Base-by-base conservation (phyloP, 306 rosid genomes). In the Pyrus pyrifolia region DNA sequence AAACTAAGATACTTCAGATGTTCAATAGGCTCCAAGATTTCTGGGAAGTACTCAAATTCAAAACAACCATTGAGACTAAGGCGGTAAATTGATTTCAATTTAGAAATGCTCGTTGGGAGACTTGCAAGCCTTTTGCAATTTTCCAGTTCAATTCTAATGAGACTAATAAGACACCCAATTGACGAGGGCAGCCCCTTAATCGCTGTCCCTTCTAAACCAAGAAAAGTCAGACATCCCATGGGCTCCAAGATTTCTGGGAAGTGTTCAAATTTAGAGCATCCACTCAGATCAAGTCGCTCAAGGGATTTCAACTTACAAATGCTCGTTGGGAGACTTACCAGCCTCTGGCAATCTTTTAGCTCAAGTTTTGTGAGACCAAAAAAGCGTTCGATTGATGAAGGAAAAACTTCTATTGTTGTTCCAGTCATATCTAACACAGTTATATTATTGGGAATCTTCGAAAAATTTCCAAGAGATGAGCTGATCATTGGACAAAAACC, bases 11-110 rank as follows among this genome's bases (percentile, higher is more conserved):
- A 6, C n/a, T 3, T 0, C 19, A 77, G 3, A n/a, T 19, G 2
- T 19, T 77, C 61, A 74, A 77, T 46, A 46, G 40, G 72, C 30
- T 75, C 79, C 8, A 25, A 75, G 23, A 75, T 49, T 75, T 63
- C 72, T 0, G 79, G 65, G 45, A 75, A 65, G 57, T 1, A 0
- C 6, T 27, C 17, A 17, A 64, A 49, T 49, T 22, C 13, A 1
- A 9, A 4, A 11, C 79, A 64, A 49, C 38, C 18, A 8, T 1
- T 44, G 62, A 75, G 71, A 63, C 29, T 1, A 49, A 75, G 71
- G 3, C 3, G 0, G 22, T 23, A 0, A 19, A 64, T 33, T 7
- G 2, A 25, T 75, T 74, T 46, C 60, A 74, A 22, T 17, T 74
- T 23, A 4, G 45, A 25, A 5, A 74, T 62, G 30, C 29, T 62